These are phyloP conservation scores for Orychophragmus violaceus DNA, from an alignment of 345 rosid species.

Conservation along the genomic window DNA sequence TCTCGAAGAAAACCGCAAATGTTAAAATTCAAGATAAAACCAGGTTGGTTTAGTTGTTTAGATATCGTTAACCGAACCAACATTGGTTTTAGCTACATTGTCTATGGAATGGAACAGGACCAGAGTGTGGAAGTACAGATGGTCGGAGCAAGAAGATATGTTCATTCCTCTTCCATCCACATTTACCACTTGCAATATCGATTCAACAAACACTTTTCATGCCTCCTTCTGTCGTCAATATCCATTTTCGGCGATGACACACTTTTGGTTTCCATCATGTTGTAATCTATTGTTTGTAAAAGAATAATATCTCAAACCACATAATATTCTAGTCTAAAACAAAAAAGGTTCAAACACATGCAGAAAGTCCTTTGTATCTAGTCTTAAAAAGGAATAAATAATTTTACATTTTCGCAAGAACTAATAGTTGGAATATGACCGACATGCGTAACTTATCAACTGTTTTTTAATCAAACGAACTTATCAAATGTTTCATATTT, in stretches of 20 bases:
- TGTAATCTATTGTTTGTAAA: conserved; percentile 15
- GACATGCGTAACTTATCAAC: neutral
- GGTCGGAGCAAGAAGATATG: conserved; percentile 63
- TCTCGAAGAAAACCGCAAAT: conserved; percentile 54
- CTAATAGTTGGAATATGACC: neutral
- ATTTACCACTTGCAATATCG: conserved; percentile 78
- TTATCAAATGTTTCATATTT: too few species aligned
- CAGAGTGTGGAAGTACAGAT: conserved; percentile 71
- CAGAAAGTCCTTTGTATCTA: neutral
- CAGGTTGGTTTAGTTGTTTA: conserved; percentile 42
- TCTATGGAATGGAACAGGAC: conserved; percentile 47
- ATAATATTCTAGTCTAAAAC: neutral
- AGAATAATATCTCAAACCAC: neutral
- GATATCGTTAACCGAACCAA: neutral
- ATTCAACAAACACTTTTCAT: conserved; percentile 69
- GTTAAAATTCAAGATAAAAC: conserved; percentile 84
- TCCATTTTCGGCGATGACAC: conserved; percentile 76
- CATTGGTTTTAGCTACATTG: neutral
- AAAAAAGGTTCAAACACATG: neutral
- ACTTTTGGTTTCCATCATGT: neutral
- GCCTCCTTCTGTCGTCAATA: conserved; percentile 72
- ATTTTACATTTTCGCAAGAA: neutral
- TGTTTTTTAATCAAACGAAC: too few species aligned
- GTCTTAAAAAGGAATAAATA: neutral
- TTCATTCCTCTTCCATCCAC: conserved; percentile 90